Percentiles rank a stretch among this genome's conserved stretches.
Evolutionary conservation across 2,329 filamentous ascomycete genomes (phyloP).

Genomic region (Fusarium nelsonii): DNA sequence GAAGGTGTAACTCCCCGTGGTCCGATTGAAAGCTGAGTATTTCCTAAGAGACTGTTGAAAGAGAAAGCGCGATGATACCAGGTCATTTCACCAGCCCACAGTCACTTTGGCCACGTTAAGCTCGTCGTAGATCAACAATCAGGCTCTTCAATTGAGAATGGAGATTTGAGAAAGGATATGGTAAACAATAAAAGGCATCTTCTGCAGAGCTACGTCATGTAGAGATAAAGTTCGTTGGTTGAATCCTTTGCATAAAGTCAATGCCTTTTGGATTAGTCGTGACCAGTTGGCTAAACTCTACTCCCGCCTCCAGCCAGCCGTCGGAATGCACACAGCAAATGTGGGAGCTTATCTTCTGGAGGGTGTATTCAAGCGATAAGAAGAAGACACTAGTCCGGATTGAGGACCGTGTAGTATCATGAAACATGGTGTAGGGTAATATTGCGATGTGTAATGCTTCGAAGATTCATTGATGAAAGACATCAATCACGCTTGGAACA

Average conservation of each 20-base stretch:
- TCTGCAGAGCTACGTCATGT: no score
- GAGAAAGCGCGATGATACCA: no score
- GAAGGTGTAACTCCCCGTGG: no score
- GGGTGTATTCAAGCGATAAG: background rate
- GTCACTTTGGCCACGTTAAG: no score
- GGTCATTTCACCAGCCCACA: no score
- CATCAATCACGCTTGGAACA: no score
- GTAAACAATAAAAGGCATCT: no score
- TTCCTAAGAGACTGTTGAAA: no score
- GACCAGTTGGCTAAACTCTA: background rate
- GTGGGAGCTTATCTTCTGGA: background rate
- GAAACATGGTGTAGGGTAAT: background rate
- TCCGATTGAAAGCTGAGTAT: no score
- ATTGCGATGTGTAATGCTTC: fast-evolving
- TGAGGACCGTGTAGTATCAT: background rate
- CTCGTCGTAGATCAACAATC: no score
- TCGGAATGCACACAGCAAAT: background rate
- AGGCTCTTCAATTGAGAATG: no score
- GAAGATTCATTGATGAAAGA: background rate
- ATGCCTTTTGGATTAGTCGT: background rate
- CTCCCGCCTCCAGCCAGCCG: background rate
- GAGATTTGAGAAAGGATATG: no score
- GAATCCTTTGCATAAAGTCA: background rate
- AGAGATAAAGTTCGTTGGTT: background rate
- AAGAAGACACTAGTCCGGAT: background rate